phyloP scores from a whole-genome alignment of 306 rosid genomes.

The Quercus parvula region DNA sequence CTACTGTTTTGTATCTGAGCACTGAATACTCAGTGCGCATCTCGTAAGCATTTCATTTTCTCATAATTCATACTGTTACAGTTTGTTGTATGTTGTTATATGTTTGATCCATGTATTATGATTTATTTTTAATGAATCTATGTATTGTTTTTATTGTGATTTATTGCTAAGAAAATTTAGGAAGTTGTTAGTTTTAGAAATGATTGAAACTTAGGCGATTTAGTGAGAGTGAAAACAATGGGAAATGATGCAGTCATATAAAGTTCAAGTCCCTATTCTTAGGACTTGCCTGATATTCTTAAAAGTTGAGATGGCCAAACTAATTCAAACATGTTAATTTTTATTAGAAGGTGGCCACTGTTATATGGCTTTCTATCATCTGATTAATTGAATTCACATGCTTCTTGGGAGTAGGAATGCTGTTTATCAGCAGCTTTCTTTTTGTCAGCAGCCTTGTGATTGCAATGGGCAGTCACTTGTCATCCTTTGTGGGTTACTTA shows the following conservation, averaged over 20 bases:
- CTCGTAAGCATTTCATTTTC: constrained; percentile 45
- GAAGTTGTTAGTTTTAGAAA: neutral
- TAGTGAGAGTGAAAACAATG: neutral
- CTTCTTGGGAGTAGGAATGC: neutral
- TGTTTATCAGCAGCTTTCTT: neutral
- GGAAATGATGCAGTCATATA: neutral
- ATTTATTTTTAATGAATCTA: too few species aligned
- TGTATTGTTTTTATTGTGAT: neutral
- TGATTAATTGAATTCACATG: neutral
- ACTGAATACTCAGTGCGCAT: constrained; percentile 64
- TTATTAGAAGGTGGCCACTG: neutral
- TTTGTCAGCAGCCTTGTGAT: too few species aligned
- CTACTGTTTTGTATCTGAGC: constrained; percentile 77
- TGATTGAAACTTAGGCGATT: neutral
- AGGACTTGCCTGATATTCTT: neutral
- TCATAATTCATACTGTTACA: neutral
- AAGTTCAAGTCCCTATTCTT: neutral
- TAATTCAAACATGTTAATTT: neutral
- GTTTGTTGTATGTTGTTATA: neutral
- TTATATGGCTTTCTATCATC: neutral
- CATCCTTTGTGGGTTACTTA: neutral
- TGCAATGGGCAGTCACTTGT: neutral
- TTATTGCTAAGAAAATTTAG: neutral
- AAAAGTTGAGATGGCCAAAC: neutral
- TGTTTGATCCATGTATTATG: neutral